Percentiles rank a stretch among this genome's conserved stretches.
Conservation (phyloP, 2,329 filamentous ascomycete genomes). For the Diplodia intermedia region DNA sequence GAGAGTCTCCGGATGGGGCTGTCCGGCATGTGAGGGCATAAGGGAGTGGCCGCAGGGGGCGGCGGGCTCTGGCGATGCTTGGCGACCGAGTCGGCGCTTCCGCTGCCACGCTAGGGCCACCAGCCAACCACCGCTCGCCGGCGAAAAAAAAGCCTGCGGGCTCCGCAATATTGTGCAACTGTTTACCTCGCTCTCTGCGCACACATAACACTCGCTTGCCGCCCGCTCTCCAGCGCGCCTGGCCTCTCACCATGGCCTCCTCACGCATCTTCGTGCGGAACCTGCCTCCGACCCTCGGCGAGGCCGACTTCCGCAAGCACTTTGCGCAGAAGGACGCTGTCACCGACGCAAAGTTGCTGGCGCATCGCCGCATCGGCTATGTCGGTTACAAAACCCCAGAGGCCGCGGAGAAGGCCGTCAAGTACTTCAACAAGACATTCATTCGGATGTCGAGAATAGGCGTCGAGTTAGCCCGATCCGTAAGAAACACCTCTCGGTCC, state of each 20-base stretch:
- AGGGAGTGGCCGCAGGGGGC: constrained; percentile 7
- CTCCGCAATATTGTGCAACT: constrained; percentile 21
- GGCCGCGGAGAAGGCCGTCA: constrained; percentile 81
- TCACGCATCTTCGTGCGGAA: constrained; percentile 77
- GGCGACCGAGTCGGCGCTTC: constrained; percentile 18
- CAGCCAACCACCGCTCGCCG: neutral
- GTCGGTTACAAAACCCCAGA: constrained; percentile 87
- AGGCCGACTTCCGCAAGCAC: constrained; percentile 86
- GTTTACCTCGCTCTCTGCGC: constrained; percentile 24
- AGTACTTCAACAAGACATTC: constrained; percentile 94
- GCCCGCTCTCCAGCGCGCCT: constrained; percentile 3
- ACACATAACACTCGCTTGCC: constrained; percentile 22
- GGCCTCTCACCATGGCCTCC: constrained; percentile 64
- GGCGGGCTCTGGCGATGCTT: constrained; percentile 18
- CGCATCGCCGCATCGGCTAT: constrained; percentile 90
- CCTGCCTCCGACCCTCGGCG: constrained; percentile 82
- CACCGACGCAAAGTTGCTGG: constrained; percentile 91
- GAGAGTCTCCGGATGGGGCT: constrained; percentile 26
- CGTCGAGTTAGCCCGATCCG: constrained; percentile 85
- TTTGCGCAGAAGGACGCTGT: constrained; percentile 79
- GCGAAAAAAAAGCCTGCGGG: constrained; percentile 1
- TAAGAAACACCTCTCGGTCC: constrained; percentile 52
- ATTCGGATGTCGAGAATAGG: constrained; percentile 94
- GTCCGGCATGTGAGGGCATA: constrained; percentile 21
- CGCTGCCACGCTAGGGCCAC: constrained; percentile 8